Evolutionary conservation across 2,329 filamentous ascomycete species (phyloP), one percentile per base, ranked within the genome.

Genomic region (Nectriaceae sp.): DNA sequence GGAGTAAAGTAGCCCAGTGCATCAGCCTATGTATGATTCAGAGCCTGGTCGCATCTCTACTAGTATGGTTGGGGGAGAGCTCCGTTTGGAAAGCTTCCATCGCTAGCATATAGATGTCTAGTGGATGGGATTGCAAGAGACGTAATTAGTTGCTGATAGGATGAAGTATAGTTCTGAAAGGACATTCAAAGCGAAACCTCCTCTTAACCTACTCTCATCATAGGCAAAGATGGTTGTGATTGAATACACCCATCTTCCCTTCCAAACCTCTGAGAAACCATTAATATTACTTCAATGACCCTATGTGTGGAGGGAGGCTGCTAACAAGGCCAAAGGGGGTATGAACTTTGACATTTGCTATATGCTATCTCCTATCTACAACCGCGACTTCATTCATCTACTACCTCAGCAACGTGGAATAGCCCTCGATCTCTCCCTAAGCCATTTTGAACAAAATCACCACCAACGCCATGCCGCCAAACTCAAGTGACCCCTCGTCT

Each of bases 391-490:
- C 24, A 29, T 29, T 13, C 24, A 42, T 13, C 37, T 15, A 38
- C 33, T 47, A 36, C 22, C 44, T 16, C 13, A 24, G 21, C 26
- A 21, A 43, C 19, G 21, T 24, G 31, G 24, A 31, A 38, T 21
- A 21, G 37, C 41, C 39, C 35, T 24, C 18, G 22, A 21, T 18
- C 31, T 36, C 49, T 39, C 31, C 33, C 33, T 11, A 6, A 36
- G 16, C 11, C 16, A 36, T n/a, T 18, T 36, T 36, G 8, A 39
- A 44, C 39, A 55, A 61, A 59, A 54, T 49, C 54, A 60, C 58
- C 60, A 53, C 55, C 55, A 63, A 63, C 60, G 60, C 60, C 60
- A 48, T 60, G 57, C 55, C 55, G 56, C 58, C 52, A 52, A 57
- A 57, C 51, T 47, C 55, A 39, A 59, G 53, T 61, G 60, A 59